Base-by-base conservation (phyloP, 169 alveolate species). In the Fabrea salina region DNA sequence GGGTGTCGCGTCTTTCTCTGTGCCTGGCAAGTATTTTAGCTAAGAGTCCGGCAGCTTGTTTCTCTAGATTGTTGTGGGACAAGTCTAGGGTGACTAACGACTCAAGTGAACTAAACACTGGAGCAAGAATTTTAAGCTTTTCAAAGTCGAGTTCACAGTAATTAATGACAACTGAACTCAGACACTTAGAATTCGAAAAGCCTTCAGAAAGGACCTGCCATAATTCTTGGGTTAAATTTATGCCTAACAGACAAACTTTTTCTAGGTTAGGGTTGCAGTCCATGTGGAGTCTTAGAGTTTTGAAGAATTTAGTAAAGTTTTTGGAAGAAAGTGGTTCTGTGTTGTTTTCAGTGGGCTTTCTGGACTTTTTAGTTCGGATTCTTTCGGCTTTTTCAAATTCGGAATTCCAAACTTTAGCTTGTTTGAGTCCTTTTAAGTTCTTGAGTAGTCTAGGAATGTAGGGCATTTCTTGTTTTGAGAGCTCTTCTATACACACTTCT, bases 1-100 rank as follows among this genome's bases (percentile, higher is more conserved):
- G 30, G 16, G 75, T 64, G 11, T 64, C 75, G 35, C 75, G 1
- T 64, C 75, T 64, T 64, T 64, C 75, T 6, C 75, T 56, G 35
- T 64, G 75, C n/a, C 30, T 64, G n/a, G 57, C 39, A 19, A 64
- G 35, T 39, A 64, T 64, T 33, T 56, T 64, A 39, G 47, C 49
- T 40, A 64, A 16, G 25, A 40, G 16, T 5, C 41, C 35, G 16
- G 57, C 75, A 32, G 50, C 16, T 19, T 19, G 16, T 22, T 19
- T 35, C 5, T 41, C 39, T 37, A 64, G 19, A 5, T 64, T 41
- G n/a, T 64, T 64, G n/a, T 41, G n/a, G 3, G 75, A 64, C 41
- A 64, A 64, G 33, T 64, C 75, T 40, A 64, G 5, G 6, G 19
- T 40, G 16, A 19, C 41, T 35, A 64, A 40, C 19, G 35, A n/a